phyloP scores from a whole-genome alignment of 331 rosid species.

The Saraca asoca region DNA sequence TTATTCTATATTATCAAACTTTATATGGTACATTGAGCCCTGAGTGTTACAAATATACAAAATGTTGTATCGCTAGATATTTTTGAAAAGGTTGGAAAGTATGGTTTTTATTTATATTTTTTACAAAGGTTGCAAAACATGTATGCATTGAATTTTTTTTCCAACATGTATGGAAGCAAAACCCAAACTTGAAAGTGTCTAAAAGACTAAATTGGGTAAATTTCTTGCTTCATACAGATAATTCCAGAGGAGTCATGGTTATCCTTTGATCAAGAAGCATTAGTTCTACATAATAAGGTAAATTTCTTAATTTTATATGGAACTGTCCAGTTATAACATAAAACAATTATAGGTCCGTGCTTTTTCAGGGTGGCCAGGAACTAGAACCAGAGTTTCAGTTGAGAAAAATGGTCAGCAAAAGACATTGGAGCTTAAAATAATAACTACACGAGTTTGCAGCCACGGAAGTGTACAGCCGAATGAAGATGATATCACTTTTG shows the following conservation, averaged over 20 bases:
- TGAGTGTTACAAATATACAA: no score
- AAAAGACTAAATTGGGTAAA: slow-evolving; percentile 4
- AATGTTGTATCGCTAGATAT: no score
- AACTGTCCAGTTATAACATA: slow-evolving; percentile 48
- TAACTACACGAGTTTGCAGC: slow-evolving; percentile 66
- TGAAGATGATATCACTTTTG: slow-evolving; percentile 57
- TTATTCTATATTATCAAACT: no score
- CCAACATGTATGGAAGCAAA: no score
- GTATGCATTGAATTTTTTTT: no score
- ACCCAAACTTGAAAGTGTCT: neutral
- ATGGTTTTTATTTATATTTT: no score
- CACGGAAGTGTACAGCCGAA: slow-evolving; percentile 38
- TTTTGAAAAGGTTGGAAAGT: no score
- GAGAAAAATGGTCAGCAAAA: slow-evolving; percentile 54
- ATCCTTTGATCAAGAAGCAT: slow-evolving; percentile 80
- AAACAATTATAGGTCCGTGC: slow-evolving; percentile 84
- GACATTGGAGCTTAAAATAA: slow-evolving; percentile 71
- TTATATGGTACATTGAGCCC: no score
- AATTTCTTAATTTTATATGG: slow-evolving; percentile 36
- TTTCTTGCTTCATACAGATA: slow-evolving; percentile 62
- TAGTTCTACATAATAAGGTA: slow-evolving; percentile 80
- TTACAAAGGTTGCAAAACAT: no score
- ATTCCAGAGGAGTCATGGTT: slow-evolving; percentile 83
- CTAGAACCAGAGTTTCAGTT: slow-evolving; percentile 66
- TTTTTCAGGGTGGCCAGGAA: slow-evolving; percentile 99